These are phyloP conservation scores for Tulasnella sp. DNA, from an alignment of 768 basidiomycete species.

Conservation along the genomic window DNA sequence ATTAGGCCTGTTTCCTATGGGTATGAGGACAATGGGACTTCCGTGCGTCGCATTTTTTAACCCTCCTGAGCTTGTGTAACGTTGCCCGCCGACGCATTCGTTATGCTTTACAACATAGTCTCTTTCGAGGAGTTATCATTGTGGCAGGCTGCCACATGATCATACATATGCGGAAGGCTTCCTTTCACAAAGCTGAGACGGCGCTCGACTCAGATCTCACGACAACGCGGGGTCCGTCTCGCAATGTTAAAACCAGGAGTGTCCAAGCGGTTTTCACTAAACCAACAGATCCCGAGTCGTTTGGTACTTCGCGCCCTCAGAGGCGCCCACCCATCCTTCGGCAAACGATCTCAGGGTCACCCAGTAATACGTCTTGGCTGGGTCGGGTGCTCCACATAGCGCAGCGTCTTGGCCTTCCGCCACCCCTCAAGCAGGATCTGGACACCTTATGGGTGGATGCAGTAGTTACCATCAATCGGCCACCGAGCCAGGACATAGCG, in stretches of 20 bases:
- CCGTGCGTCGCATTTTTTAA: background rate
- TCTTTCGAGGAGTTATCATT: background rate
- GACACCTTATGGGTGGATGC: background rate
- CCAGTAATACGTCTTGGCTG: too few species aligned
- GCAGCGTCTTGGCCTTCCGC: conserved; percentile 1
- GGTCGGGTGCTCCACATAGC: background rate
- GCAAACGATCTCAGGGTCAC: too few species aligned
- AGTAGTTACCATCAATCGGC: conserved; percentile 5
- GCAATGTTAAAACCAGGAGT: too few species aligned
- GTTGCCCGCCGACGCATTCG: too few species aligned
- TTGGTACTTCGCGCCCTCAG: too few species aligned
- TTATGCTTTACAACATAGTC: background rate
- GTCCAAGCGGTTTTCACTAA: too few species aligned
- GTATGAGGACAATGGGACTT: background rate
- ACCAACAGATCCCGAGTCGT: too few species aligned
- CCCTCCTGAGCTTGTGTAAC: too few species aligned
- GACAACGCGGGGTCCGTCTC: too few species aligned
- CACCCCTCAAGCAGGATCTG: background rate
- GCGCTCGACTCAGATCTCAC: background rate
- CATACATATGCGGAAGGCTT: background rate
- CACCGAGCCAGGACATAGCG: background rate
- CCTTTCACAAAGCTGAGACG: background rate
- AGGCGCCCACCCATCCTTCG: too few species aligned
- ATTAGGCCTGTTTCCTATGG: background rate
- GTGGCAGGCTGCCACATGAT: conserved; percentile 5